Evolutionary conservation across 768 basidiomycete genomes (phyloP).

Genomic region (Suillus subaureus): DNA sequence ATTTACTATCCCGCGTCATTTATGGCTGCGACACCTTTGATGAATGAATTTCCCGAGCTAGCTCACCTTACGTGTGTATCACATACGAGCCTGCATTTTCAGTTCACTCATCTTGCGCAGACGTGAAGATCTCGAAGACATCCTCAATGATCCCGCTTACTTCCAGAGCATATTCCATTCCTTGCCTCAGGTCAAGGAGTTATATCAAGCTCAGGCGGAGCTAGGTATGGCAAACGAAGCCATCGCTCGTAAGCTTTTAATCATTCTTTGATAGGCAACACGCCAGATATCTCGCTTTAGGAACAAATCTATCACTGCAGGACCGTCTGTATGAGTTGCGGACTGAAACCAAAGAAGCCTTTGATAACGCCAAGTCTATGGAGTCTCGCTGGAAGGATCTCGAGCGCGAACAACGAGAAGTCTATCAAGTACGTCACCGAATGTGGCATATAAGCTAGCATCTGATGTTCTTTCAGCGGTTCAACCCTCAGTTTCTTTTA

Average conservation of each 20-base stretch:
- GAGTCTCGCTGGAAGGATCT: conserved; percentile 86
- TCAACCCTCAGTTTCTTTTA: conserved; percentile 84
- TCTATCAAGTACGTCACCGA: conserved; percentile 70
- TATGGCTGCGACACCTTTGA: conserved; percentile 44
- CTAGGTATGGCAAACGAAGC: conserved; percentile 84
- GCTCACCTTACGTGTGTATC: conserved; percentile 65
- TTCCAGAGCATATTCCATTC: conserved; percentile 90
- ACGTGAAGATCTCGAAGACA: conserved; percentile 88
- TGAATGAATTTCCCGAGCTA: conserved; percentile 73
- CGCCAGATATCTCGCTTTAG: conserved; percentile 39
- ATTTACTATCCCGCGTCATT: conserved; percentile 4
- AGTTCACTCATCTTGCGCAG: conserved; percentile 42
- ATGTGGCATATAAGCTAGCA: conserved; percentile 1
- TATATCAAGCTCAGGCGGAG: conserved; percentile 77
- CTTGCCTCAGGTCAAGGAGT: conserved; percentile 67
- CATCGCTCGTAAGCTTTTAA: conserved; percentile 70
- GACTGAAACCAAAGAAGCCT: conserved; percentile 82
- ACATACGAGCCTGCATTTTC: conserved; percentile 3
- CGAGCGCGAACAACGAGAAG: conserved; percentile 84
- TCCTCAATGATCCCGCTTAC: conserved; percentile 78
- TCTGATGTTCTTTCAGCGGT: conserved; percentile 55
- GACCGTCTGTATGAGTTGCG: conserved; percentile 75
- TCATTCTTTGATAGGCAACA: conserved; percentile 14
- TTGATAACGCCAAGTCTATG: conserved; percentile 81
- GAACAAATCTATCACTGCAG: conserved; percentile 74